phyloP scores from a whole-genome alignment of 352 stramenopile genomes.

The Thalassiosira oceanica region DNA sequence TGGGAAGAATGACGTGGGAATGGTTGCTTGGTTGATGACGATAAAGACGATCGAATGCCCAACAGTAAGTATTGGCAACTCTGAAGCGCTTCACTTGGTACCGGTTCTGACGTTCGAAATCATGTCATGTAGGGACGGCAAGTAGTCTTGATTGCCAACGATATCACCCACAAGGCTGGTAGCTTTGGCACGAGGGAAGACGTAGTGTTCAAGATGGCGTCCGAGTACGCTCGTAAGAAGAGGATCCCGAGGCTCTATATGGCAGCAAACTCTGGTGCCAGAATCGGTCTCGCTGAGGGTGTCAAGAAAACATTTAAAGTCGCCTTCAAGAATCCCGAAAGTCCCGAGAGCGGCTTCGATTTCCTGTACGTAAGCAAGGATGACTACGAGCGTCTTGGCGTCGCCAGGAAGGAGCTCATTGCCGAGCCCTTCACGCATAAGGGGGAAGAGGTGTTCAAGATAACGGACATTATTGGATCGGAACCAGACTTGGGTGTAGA shows the following conservation, averaged over 20 bases:
- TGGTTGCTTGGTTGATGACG: conserved; percentile 98
- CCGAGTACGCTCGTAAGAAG: conserved; percentile 87
- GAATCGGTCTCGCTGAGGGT: conserved; percentile 97
- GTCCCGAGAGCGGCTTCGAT: conserved; percentile 97
- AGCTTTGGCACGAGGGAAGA: conserved; percentile 99
- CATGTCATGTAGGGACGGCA: conserved; percentile 84
- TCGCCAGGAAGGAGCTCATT: conserved; percentile 70
- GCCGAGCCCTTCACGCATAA: conserved; percentile 58
- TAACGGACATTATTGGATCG: conserved; percentile 97
- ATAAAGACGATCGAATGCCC: conserved; percentile 98
- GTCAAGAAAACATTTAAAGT: conserved; percentile 97
- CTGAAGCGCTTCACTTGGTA: conserved; percentile 1
- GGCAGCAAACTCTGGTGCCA: conserved; percentile 97
- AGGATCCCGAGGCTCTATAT: conserved; percentile 97
- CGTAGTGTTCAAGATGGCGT: conserved; percentile 97
- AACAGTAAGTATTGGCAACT: conserved; percentile 63
- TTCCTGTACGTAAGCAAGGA: conserved; percentile 96
- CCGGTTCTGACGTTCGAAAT: conserved; percentile 7
- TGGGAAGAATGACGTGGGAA: conserved; percentile 97
- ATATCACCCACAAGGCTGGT: conserved; percentile 99
- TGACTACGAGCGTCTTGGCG: conserved; percentile 88
- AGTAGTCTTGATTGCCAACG: conserved; percentile 99
- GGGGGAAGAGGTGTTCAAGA: conserved; percentile 89
- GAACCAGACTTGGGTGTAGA: conserved; percentile 98
- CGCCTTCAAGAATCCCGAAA: conserved; percentile 93